Evolutionary conservation across 2,329 filamentous ascomycete genomes (phyloP).

Genomic region (Penicillium occitanis): DNA sequence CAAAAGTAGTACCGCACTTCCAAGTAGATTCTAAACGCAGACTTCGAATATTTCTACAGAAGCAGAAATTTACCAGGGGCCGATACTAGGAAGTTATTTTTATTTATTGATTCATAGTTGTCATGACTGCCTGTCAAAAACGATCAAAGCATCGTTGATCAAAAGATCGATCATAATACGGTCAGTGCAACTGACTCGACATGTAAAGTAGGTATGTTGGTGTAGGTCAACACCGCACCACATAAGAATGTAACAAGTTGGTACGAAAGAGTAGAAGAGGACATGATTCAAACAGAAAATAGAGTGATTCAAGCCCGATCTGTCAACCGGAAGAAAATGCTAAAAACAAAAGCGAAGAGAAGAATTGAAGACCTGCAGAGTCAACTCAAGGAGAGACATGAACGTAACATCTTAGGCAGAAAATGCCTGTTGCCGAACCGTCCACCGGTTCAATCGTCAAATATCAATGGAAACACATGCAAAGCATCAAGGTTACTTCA

Average conservation of each 20-base stretch:
- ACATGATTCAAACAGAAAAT: slow-evolving; percentile 14
- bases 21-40: too few species aligned
- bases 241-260: slow-evolving; percentile 13
- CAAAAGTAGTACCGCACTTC: background rate
- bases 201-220: slow-evolving; percentile 2
- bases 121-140: slow-evolving; percentile 21
- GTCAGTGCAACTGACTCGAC: slow-evolving; percentile 18
- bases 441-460: slow-evolving; percentile 12
- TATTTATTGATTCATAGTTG: slow-evolving; percentile 17
- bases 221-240: slow-evolving; percentile 14
- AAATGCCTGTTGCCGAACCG: slow-evolving; percentile 9
- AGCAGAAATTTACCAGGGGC: background rate
- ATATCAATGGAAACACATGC: slow-evolving; percentile 3
- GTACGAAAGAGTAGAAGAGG: slow-evolving; percentile 7
- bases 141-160: slow-evolving; percentile 12
- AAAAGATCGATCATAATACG: background rate
- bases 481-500: background rate
- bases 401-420: slow-evolving; percentile 16
- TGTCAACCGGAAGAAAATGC: slow-evolving; percentile 6
- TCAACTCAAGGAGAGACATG: slow-evolving; percentile 17
- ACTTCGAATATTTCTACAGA: background rate
- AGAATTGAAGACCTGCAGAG: slow-evolving; percentile 3
- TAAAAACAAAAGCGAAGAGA: slow-evolving; percentile 3
- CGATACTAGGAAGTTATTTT: background rate
- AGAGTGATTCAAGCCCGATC: background rate